A percentile compares a stretch with the other conserved stretches of the same genome.
Conservation (phyloP, 1,284 basidiomycete genomes). For the Thelephora terrestris region DNA sequence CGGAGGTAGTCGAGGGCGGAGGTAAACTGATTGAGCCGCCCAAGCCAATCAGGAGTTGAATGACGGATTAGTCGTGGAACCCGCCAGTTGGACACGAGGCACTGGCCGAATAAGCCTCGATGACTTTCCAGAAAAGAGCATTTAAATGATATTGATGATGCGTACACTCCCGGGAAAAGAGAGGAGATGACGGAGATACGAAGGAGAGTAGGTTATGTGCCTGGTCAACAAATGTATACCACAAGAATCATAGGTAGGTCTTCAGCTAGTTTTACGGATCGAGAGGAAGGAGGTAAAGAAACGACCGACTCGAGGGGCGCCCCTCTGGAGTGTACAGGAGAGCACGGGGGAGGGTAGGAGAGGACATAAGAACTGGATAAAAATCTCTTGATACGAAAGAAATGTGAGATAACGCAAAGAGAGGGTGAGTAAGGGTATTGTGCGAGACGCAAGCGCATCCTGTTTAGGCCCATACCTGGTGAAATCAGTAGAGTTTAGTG, state of each 20-base stretch:
- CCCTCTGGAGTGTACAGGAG: not conserved
- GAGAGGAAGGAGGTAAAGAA: conserved; percentile 14
- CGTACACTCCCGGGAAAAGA: conserved; percentile 1
- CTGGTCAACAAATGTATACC: conserved; percentile 26
- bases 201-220: conserved; percentile 15
- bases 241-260: conserved; percentile 20
- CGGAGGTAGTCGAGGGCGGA: conserved; percentile 5
- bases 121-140: not conserved
- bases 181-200: conserved; percentile 11
- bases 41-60: not conserved
- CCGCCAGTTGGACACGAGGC: not conserved
- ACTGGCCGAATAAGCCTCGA: not conserved
- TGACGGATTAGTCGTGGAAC: not conserved
- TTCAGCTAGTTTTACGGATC: not conserved
- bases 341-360: conserved; percentile 10
- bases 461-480: conserved; percentile 36
- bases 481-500: not conserved
- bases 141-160: not conserved
- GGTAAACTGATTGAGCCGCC: not conserved
- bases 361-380: conserved; percentile 17
- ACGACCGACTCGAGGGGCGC: conserved; percentile 45
- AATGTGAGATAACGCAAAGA: conserved; percentile 11
- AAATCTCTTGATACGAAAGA: conserved; percentile 5
- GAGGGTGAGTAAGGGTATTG: conserved; percentile 11
- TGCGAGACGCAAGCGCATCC: conserved; percentile 3